A percentile compares a stretch with the other conserved stretches of the same genome.
phyloP scores from a whole-genome alignment of 345 rosid species.

The Syzygium aromaticum region DNA sequence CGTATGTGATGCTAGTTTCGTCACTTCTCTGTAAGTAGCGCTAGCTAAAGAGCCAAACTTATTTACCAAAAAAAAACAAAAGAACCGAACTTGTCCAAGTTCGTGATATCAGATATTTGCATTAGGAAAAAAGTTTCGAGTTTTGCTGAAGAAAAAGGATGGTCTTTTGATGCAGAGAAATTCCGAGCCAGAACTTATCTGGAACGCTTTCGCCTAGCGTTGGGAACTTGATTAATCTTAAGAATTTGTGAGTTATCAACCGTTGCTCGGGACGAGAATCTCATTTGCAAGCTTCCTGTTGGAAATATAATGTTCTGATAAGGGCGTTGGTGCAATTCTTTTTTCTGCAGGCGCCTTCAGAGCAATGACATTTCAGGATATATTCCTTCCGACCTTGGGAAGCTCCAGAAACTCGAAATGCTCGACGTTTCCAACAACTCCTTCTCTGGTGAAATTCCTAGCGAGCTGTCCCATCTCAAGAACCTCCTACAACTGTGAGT shows the following conservation, averaged over 20 bases:
- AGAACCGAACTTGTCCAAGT: not conserved
- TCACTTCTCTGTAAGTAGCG: conserved; percentile 60
- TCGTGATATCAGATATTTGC: not conserved
- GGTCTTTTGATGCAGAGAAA: conserved; percentile 41
- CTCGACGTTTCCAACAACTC: conserved; percentile 79
- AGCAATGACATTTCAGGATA: conserved; percentile 70
- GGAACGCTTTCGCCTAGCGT: conserved; percentile 66
- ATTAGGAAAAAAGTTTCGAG: not conserved
- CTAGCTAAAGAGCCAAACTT: not conserved
- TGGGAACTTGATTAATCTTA: conserved; percentile 75
- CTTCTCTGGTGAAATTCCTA: conserved; percentile 65
- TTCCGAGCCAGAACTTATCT: conserved; percentile 75
- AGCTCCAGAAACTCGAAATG: conserved; percentile 56
- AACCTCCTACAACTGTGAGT: conserved; percentile 76
- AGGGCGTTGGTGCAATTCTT: not conserved
- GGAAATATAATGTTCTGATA: not conserved
- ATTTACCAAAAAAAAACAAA: not conserved
- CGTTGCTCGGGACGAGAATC: not conserved
- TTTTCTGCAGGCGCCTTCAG: conserved; percentile 54
- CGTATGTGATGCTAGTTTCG: conserved; percentile 57
- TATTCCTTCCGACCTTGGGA: conserved; percentile 69
- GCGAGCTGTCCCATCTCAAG: conserved; percentile 34
- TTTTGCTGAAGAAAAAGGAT: not conserved
- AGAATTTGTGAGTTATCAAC: conserved; percentile 52
- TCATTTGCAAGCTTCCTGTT: not conserved